Base-by-base conservation (phyloP, 768 basidiomycete genomes). In the Punctularia strigosozonata region DNA sequence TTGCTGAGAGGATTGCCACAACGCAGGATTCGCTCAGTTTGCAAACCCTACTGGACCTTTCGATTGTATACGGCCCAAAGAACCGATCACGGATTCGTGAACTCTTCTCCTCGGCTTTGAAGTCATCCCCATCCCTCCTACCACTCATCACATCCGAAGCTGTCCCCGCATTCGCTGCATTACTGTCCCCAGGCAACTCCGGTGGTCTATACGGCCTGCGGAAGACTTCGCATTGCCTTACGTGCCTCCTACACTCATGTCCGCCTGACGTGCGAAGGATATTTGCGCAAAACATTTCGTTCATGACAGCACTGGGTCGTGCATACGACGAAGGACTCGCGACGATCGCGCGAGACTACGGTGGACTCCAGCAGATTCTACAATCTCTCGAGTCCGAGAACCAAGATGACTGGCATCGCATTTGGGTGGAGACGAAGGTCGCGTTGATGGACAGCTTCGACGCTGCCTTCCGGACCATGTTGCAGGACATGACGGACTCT, bases 381-480 rank as follows among this genome's bases (percentile, higher is more conserved):
- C 35, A 43, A 43, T 12, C 19, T 18, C 18, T 15, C 28, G 5
- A 32, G 12, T 21, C 34, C 38, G 17, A 46, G 40, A 52, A 60
- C 4, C 55, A 65, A 13, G 75, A 77, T 45, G 70, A 83, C 37
- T 87, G 82, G 82, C 75, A 81, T 45, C 62, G 61, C 12, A 64
- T 81, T 33, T 82, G 80, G 72, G 62, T 86, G 5, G 70, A 77
- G 41, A 77, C 79, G 2, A 88, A 87, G 58, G 76, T 81, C 6
- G 71, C 74, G 17, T 58, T 86, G 19, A 57, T 88, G 15, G 84
- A 88, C 45, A 52, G 67, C 3, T 80, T 83, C 55, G 81, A 86
- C 45, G 52, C 75, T 36, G 50, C 83, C 23, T 42, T 83, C 36
- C 58, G 57, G 23, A 59, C 64, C 4, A 59, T 79, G 36, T 71